Evolutionary conservation across 208 protist species (phyloP).

Genomic region (Polymyxa betae): DNA sequence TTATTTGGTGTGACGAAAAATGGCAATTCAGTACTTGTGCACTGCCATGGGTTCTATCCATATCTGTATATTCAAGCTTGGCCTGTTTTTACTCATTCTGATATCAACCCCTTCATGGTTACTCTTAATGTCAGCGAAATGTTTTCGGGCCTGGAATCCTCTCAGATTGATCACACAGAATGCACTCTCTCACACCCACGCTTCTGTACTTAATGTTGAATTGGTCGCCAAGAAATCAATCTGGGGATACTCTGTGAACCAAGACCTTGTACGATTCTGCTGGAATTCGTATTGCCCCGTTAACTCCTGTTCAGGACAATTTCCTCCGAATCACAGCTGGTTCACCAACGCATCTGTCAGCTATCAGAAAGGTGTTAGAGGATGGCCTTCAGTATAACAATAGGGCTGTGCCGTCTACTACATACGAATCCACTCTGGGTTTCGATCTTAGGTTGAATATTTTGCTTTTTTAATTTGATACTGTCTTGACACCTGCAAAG

Average conservation of each 20-base stretch:
- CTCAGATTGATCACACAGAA: not conserved
- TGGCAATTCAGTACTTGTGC: slow-evolving; percentile 84
- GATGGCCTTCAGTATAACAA: slow-evolving; percentile 13
- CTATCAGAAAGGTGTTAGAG: slow-evolving; percentile 63
- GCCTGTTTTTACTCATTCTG: slow-evolving; percentile 74
- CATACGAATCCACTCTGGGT: slow-evolving; percentile 97
- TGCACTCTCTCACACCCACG: not conserved
- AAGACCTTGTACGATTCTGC: not conserved
- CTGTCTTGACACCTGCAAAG: slow-evolving; percentile 35
- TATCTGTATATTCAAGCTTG: slow-evolving; percentile 91
- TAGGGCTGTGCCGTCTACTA: slow-evolving; percentile 63
- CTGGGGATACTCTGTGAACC: not conserved
- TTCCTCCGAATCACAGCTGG: not conserved
- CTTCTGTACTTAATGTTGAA: not conserved
- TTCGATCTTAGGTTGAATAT: slow-evolving; percentile 87
- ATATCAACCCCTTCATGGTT: slow-evolving; percentile 3
- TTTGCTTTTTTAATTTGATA: not conserved
- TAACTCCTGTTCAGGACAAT: not conserved
- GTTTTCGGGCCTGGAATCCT: not conserved
- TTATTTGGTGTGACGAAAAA: slow-evolving; percentile 87
- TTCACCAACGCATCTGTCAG: slow-evolving; percentile 64
- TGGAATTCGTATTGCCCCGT: not conserved
- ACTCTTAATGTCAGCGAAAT: slow-evolving; percentile 55
- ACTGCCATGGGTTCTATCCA: slow-evolving; percentile 92
- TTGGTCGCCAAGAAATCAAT: slow-evolving; percentile 1